A percentile compares a stretch with the other conserved stretches of the same genome.
Conservation (phyloP, 2,329 filamentous ascomycete genomes). For the Boeremia exigua region DNA sequence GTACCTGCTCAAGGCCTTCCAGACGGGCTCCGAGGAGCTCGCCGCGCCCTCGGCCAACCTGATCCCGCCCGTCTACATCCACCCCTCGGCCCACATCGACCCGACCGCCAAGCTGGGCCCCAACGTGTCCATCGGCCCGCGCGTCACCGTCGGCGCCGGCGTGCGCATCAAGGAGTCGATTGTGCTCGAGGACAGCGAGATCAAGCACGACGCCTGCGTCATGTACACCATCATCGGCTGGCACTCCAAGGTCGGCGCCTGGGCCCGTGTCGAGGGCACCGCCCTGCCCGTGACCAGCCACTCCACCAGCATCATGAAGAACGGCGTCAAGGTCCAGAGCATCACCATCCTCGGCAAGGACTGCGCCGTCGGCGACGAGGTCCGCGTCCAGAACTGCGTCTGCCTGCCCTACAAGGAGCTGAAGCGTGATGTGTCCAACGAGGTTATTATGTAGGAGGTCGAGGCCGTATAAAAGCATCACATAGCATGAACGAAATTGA, state of each 20-base stretch:
- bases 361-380: constrained; percentile 89
- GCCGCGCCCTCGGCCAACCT: constrained; percentile 84
- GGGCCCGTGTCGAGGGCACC: constrained; percentile 96
- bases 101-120: constrained; percentile 95
- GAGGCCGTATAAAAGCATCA: background rate
- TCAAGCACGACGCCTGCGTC: constrained; percentile 96
- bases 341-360: constrained; percentile 98
- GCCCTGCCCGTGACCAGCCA: constrained; percentile 87
- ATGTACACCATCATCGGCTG: constrained; percentile 97
- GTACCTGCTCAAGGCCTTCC: constrained; percentile 93
- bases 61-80: constrained; percentile 91
- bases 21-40: constrained; percentile 81
- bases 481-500: background rate
- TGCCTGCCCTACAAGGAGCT: constrained; percentile 98
- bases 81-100: constrained; percentile 87
- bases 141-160: constrained; percentile 81
- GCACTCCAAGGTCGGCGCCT: constrained; percentile 95
- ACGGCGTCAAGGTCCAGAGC: constrained; percentile 97
- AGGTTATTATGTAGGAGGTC: constrained; percentile 81
- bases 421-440: constrained; percentile 87
- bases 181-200: constrained; percentile 90
- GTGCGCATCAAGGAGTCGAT: constrained; percentile 95
- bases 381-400: constrained; percentile 96
- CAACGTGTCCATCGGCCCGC: constrained; percentile 95
- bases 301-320: constrained; percentile 93